Conservation (phyloP, 2,329 filamentous ascomycete genomes). For the Ilyonectria sp. region DNA sequence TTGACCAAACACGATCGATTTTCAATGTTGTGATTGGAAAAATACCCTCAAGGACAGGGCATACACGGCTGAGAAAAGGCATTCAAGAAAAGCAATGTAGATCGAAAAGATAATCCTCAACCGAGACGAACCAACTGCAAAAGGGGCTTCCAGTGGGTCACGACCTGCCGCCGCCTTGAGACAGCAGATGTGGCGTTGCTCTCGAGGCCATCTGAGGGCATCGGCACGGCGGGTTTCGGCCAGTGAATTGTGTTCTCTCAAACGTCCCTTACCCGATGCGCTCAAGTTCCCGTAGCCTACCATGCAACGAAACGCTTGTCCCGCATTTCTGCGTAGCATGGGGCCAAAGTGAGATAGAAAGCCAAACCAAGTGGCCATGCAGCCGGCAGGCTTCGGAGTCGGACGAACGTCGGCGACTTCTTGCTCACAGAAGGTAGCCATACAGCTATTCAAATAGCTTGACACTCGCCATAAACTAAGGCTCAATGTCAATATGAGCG, state of each 20-base stretch:
- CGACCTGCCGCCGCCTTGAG: background rate
- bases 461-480: background rate
- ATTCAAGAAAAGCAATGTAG: background rate
- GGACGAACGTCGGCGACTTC: conserved; percentile 24
- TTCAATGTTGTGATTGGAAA: background rate
- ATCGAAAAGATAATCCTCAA: background rate
- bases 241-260: background rate
- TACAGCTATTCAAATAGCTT: background rate
- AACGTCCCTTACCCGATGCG: background rate
- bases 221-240: background rate
- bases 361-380: no score
- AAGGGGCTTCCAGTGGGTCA: background rate
- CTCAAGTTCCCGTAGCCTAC: background rate
- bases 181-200: background rate
- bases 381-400: conserved; percentile 1
- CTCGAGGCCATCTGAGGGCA: no score
- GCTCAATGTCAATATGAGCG: background rate
- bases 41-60: no score
- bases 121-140: background rate
- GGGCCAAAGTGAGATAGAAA: background rate
- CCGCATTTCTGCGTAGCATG: background rate
- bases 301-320: background rate
- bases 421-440: conserved; percentile 3
- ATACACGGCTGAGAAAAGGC: background rate
- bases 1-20: background rate